Evolutionary conservation across 2,329 filamentous ascomycete species (phyloP).

Genomic region (Lasiodiplodia gonubiensis): DNA sequence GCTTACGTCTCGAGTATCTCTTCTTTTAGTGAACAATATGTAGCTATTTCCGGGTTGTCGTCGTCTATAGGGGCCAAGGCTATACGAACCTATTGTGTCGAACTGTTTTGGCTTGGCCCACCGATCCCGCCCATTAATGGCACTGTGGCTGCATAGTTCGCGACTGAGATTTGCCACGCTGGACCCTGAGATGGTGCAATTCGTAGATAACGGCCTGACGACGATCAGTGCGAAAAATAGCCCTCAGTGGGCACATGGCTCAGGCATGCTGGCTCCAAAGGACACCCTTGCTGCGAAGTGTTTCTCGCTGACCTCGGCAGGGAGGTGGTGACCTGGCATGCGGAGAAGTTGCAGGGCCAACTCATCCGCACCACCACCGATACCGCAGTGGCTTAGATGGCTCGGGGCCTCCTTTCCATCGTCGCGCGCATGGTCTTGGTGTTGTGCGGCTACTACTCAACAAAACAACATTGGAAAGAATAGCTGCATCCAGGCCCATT

Average conservation of each 20-base stretch:
- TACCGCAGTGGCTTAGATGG: slow-evolving; percentile 13
- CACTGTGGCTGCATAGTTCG: background rate
- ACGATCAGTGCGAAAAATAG: slow-evolving; percentile 18
- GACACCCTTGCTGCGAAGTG: background rate
- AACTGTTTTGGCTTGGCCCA: background rate
- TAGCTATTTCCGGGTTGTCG: slow-evolving; percentile 9
- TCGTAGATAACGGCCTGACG: background rate
- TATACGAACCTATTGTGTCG: background rate
- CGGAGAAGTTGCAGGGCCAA: slow-evolving; percentile 9
- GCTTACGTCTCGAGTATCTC: slow-evolving; percentile 9
- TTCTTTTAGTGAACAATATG: background rate
- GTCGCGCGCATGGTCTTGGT: background rate
- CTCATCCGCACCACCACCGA: slow-evolving; percentile 13
- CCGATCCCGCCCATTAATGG: background rate
- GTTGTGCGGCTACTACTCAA: slow-evolving; percentile 21
- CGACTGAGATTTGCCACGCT: slow-evolving; percentile 19
- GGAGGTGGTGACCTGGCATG: slow-evolving; percentile 11
- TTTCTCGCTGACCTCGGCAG: slow-evolving; percentile 9
- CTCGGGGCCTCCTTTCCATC: background rate
- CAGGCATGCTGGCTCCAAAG: background rate
- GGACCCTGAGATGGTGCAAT: slow-evolving; percentile 26
- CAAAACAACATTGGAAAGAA: slow-evolving; percentile 15
- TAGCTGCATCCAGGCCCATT: background rate
- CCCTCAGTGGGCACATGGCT: slow-evolving; percentile 4
- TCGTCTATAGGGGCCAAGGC: background rate